phyloP scores from a whole-genome alignment of 345 rosid species.

The Brassica incana region DNA sequence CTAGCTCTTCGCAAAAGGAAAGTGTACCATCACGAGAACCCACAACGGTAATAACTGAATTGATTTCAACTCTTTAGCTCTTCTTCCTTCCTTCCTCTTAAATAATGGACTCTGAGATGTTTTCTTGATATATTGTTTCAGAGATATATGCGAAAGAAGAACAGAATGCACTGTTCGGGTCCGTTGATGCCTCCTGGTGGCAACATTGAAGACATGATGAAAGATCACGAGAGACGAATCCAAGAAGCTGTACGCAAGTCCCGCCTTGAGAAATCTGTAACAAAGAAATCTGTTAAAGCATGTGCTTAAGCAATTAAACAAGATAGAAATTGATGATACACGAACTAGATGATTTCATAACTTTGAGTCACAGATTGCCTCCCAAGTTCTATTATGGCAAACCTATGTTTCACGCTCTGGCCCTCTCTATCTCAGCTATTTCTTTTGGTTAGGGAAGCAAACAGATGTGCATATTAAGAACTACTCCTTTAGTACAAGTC shows the following conservation, averaged over 20 bases:
- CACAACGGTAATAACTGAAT: conserved; percentile 48
- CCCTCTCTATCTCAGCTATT: conserved; percentile 14
- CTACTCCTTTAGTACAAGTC: conserved; percentile 23
- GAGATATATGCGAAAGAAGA: conserved; percentile 67
- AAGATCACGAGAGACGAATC: conserved; percentile 89
- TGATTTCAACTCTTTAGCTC: not conserved
- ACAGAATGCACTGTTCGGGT: conserved; percentile 80
- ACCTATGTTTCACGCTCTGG: conserved; percentile 30
- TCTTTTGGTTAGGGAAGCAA: conserved; percentile 38
- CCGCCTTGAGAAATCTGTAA: conserved; percentile 57
- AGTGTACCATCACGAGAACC: conserved; percentile 31
- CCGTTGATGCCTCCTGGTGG: conserved; percentile 92
- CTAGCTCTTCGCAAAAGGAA: conserved; percentile 40
- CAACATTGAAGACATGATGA: conserved; percentile 79
- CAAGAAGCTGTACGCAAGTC: conserved; percentile 90
- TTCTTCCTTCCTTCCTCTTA: not conserved
- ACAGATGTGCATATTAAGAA: conserved; percentile 32
- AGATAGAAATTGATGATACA: not conserved
- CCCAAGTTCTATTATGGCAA: not conserved
- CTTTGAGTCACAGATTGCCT: not conserved
- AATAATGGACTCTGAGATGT: conserved; percentile 1
- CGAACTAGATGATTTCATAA: not conserved
- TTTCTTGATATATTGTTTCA: conserved; percentile 36
- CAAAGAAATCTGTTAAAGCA: conserved; percentile 38
- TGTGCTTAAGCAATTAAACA: conserved; percentile 30